Evolutionary conservation across 176 grass and related monocot species (phyloP).

Genomic region (Lolium rigidum): DNA sequence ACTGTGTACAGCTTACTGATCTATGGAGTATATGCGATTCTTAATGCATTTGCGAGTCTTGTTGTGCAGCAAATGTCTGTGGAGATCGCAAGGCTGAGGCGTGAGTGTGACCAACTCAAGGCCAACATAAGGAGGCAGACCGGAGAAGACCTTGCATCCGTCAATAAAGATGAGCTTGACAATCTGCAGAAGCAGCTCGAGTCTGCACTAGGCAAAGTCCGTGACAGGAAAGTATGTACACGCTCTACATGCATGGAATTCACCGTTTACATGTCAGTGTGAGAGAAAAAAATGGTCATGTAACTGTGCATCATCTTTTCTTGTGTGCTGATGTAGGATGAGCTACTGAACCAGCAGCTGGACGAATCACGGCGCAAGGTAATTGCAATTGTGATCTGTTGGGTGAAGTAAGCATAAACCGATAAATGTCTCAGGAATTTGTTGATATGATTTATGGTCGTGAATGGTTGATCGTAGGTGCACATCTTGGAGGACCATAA

Average conservation of each 20-base stretch:
- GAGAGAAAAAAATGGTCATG: background rate
- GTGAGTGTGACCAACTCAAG: slow-evolving; percentile 48
- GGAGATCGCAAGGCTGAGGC: slow-evolving; percentile 52
- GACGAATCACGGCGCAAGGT: background rate
- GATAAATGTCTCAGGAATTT: no score
- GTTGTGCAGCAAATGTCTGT: slow-evolving; percentile 35
- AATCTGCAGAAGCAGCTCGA: background rate
- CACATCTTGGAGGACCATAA: no score
- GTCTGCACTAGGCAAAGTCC: background rate
- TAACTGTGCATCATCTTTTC: background rate
- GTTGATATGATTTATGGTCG: no score
- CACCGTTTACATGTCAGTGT: background rate
- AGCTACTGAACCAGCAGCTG: background rate
- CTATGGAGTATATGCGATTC: background rate
- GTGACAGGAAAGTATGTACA: background rate
- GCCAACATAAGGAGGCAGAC: slow-evolving; percentile 25
- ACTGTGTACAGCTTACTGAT: background rate
- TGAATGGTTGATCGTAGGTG: no score
- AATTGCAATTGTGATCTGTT: no score
- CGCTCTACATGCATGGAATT: background rate
- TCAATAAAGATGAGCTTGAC: background rate
- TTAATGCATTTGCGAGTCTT: no score
- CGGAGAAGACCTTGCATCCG: background rate
- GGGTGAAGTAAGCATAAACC: no score
- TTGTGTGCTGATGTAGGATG: background rate